Conservation (phyloP, 2,329 filamentous ascomycete genomes). For the Fusarium denticulatum region DNA sequence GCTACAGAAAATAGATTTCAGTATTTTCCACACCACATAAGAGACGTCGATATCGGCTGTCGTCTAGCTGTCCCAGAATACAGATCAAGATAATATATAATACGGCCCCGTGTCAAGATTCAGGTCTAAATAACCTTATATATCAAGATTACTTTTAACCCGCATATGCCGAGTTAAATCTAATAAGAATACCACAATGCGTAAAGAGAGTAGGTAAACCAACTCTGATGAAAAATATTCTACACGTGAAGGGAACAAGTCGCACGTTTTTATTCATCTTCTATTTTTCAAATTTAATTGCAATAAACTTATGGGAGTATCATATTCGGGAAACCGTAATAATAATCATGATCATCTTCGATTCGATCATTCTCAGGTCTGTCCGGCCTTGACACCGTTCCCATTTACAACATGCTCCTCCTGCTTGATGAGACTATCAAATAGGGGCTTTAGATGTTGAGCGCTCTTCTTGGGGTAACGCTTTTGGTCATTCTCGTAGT, state of each 20-base stretch:
- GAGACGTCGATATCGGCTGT: not conserved
- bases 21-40: not conserved
- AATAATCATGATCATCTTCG: conserved; percentile 5
- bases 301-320: not conserved
- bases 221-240: not conserved
- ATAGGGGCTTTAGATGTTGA: conserved; percentile 74
- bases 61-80: not conserved
- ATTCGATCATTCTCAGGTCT: conserved; percentile 6
- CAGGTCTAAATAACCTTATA: not conserved
- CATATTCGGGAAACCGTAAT: conserved; percentile 2
- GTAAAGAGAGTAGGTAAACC: not conserved
- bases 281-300: not conserved
- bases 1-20: not conserved
- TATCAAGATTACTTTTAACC: not conserved
- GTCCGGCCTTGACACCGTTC: conserved; percentile 22
- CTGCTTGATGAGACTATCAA: conserved; percentile 76
- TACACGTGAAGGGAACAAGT: not conserved
- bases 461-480: conserved; percentile 87
- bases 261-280: not conserved
- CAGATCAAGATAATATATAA: not conserved
- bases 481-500: conserved; percentile 83
- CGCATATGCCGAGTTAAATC: not conserved
- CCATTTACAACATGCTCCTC: conserved; percentile 43
- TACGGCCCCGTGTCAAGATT: not conserved
- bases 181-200: not conserved